Evolutionary conservation across 441 rosid genomes (phyloP), one percentile per base, ranked within the genome.

Genomic region (Gossypium gossypioides): DNA sequence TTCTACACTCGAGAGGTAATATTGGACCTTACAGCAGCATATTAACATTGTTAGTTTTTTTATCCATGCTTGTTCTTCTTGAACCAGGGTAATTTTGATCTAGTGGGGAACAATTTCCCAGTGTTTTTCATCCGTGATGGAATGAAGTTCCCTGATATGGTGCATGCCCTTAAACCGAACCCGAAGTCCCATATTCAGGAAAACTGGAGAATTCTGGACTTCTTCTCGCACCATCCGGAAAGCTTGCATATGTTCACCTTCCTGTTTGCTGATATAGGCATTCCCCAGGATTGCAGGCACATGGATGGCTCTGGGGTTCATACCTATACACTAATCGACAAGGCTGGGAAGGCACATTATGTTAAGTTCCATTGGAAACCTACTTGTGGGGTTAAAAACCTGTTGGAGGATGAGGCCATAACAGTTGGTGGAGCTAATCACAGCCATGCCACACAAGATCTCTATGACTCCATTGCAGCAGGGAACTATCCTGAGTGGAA

Each of bases 361-460:
- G 99, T 92, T 64, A 90, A 92, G 69, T 94, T 94, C 81, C 99
- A 94, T 59, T 94, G 97, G 99, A 87, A 84, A 74, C 96, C 97
- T 9, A 87, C 97, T 72, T 89, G 93, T 76, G 97, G 97, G 46
- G 84, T 94, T 16, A 88, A 90, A 82, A 85, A 82, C 73, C 46
- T 94, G 72, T 69, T 87, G 77, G 99, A 94, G 69, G 94, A 94
- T 40, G 97, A 92, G 75, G 97, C 97, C 76, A 64, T 89, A 55
- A 85, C 75, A 77, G 89, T 90, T 72, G 99, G 99, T 74, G 99
- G 99, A 46, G 46, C 97, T 57, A 94, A 92, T 81, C 97, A 92
- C 79, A 92, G 98, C 75, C 99, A 94, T 79, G 97, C 99, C 2
- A 92, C 97, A 59, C 80, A 90, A 80, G 99, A 94, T 83, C 92